Evolutionary conservation across 2,329 filamentous ascomycete species (phyloP).

Genomic region (Colletotrichum eremochloae): DNA sequence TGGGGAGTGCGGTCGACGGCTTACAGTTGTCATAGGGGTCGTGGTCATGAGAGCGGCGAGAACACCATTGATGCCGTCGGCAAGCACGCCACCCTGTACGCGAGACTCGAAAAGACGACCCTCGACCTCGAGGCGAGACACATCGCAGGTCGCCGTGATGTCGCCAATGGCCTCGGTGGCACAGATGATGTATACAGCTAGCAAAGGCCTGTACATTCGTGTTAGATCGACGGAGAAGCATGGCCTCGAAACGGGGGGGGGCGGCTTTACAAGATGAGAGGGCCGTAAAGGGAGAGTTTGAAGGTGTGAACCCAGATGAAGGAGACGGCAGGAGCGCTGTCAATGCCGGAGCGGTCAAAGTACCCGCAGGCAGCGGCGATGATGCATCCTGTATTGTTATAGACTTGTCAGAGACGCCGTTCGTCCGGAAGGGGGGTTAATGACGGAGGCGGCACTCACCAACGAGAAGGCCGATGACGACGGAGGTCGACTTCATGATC

Average conservation of each 20-base stretch:
- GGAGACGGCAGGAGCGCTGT: constrained; percentile 76
- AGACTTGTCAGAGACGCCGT: not conserved
- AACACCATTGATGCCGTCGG: constrained; percentile 82
- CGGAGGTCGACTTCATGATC: constrained; percentile 85
- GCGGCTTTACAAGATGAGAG: constrained; percentile 69
- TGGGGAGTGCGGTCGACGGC: not conserved
- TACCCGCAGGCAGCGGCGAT: constrained; percentile 84
- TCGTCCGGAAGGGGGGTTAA: no score
- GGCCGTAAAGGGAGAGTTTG: constrained; percentile 77
- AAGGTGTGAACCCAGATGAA: constrained; percentile 88
- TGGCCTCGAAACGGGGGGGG: not conserved
- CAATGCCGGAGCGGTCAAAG: constrained; percentile 80
- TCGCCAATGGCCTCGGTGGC: constrained; percentile 86
- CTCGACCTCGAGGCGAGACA: constrained; percentile 80
- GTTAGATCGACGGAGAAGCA: not conserved
- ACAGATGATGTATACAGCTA: constrained; percentile 79
- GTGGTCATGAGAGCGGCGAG: constrained; percentile 83
- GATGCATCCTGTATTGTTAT: constrained; percentile 71
- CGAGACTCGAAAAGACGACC: constrained; percentile 80
- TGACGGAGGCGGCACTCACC: constrained; percentile 14
- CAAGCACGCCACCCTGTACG: constrained; percentile 83
- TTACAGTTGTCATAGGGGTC: constrained; percentile 77
- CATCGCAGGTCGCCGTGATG: constrained; percentile 85
- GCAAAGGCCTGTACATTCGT: constrained; percentile 60
- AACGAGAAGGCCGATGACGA: constrained; percentile 77